Evolutionary conservation across 139 green algal genomes (phyloP).

Genomic region (Chlorella sp.): DNA sequence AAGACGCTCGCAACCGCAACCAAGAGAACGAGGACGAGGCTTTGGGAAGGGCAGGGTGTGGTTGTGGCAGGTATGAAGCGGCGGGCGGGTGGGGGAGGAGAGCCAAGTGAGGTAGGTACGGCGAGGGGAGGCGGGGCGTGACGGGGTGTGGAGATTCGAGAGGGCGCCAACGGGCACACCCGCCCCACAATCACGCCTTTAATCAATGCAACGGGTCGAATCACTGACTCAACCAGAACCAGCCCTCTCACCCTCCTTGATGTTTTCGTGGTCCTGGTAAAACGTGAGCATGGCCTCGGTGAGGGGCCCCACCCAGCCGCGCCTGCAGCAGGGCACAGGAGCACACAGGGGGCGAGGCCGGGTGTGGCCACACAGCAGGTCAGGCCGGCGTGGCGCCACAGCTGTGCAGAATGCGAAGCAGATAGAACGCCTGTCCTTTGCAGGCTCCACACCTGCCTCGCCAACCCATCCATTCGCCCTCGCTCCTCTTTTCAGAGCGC

Average conservation of each 20-base stretch:
- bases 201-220: no score
- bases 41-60: not conserved
- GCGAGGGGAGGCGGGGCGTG: not conserved
- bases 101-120: not conserved
- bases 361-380: not conserved
- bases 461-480: no score
- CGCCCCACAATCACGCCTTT: no score
- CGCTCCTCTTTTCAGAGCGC: no score
- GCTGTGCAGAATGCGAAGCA: no score
- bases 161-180: not conserved
- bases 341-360: not conserved
- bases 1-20: no score
- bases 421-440: no score
- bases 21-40: not conserved
- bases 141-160: not conserved
- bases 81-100: no score
- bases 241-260: slow-evolving; percentile 25
- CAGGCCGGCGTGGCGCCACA: not conserved
- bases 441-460: no score
- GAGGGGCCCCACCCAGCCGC: slow-evolving; percentile 40
- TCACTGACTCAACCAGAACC: no score
- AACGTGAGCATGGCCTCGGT: slow-evolving; percentile 51
- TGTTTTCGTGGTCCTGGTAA: slow-evolving; percentile 18
- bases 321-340: not conserved
- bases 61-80: no score